A percentile compares a stretch with the other conserved stretches of the same genome.
Evolutionary conservation across 306 rosid species (phyloP).

Genomic region (Casuarina equisetifolia): DNA sequence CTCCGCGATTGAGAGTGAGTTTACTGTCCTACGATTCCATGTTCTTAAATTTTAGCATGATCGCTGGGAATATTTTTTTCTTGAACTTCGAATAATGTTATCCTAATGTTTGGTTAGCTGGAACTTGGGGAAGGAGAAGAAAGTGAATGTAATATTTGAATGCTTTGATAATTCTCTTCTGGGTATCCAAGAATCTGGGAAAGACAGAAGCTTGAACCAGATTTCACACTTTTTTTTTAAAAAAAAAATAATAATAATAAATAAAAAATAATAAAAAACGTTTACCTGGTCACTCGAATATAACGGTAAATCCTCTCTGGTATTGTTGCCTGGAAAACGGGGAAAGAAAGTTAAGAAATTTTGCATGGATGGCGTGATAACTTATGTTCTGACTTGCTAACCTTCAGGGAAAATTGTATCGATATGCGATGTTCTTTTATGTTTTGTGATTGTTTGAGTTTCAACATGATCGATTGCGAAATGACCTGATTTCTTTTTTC

Average conservation of each 20-base stretch:
- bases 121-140: constrained; percentile 5
- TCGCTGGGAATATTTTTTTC: background rate
- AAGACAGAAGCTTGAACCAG: background rate
- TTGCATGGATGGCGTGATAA: background rate
- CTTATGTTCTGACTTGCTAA: background rate
- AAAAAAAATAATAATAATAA: too few species aligned
- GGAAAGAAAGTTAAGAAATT: background rate
- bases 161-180: constrained; percentile 3
- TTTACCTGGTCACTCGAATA: too few species aligned
- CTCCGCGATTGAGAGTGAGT: background rate
- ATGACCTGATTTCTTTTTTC: background rate
- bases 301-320: too few species aligned
- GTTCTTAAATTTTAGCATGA: background rate
- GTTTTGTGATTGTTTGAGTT: background rate
- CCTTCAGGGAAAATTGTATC: background rate
- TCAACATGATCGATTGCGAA: background rate
- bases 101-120: constrained; percentile 24
- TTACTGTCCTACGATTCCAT: background rate
- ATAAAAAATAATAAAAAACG: too few species aligned
- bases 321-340: constrained; percentile 15
- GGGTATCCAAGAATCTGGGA: constrained; percentile 3
- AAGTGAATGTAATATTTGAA: background rate
- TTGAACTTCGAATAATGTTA: background rate
- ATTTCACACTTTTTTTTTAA: background rate
- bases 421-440: background rate